Conservation (phyloP, 371 early-diverging fungal genomes). For the Mucor racemosus region DNA sequence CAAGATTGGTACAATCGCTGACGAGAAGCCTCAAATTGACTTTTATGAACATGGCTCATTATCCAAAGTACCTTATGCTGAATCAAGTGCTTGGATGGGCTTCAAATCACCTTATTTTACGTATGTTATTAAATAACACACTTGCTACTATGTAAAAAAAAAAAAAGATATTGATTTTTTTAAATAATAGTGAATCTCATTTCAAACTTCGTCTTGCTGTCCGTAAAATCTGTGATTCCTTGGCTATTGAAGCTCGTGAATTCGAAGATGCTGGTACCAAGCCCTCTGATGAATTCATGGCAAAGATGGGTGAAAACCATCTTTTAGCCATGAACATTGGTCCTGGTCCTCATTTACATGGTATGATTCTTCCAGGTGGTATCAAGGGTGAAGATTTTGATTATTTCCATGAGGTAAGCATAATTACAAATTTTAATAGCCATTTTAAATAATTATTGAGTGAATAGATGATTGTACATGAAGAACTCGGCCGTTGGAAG, state of each 20-base stretch:
- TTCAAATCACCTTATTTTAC: conserved; percentile 60
- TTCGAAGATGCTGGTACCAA: conserved; percentile 48
- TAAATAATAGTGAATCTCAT: conserved; percentile 51
- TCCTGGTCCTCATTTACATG: conserved; percentile 44
- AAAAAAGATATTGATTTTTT: too few species aligned
- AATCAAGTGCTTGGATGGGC: conserved; percentile 54
- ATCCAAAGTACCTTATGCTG: conserved; percentile 64
- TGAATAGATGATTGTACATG: conserved; percentile 76
- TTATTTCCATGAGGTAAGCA: conserved; percentile 64
- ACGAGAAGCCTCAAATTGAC: conserved; percentile 39
- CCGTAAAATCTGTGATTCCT: conserved; percentile 44
- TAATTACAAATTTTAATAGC: background rate
- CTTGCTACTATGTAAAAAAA: too few species aligned
- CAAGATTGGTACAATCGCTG: conserved; percentile 54
- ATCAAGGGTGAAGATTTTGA: conserved; percentile 67
- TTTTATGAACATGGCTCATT: conserved; percentile 43
- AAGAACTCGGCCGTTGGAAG: conserved; percentile 73
- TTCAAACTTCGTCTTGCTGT: conserved; percentile 46
- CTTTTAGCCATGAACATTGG: conserved; percentile 41
- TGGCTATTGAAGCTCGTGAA: conserved; percentile 44
- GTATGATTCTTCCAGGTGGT: conserved; percentile 50
- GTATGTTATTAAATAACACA: conserved; percentile 11
- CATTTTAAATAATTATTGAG: background rate
- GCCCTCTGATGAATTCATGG: conserved; percentile 55
- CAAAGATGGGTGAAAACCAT: conserved; percentile 49